Percentiles rank a stretch among this genome's conserved stretches.
phyloP scores from a whole-genome alignment of 371 early-diverging fungal species.

The Lichtheimia corymbifera region DNA sequence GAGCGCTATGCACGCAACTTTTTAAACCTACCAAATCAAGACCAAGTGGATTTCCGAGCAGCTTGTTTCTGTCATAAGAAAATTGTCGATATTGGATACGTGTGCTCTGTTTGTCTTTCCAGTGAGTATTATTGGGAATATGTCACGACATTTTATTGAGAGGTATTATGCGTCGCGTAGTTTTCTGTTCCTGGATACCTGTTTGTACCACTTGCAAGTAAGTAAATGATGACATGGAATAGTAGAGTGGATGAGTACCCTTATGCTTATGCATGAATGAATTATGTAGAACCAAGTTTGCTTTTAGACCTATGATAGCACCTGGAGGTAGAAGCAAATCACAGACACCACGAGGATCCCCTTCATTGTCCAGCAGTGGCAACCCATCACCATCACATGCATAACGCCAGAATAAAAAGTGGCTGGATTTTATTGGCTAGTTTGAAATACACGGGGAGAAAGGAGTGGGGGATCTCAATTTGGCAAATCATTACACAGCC shows the following conservation, averaged over 20 bases:
- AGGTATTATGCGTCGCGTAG: conserved; percentile 24
- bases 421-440: not conserved
- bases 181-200: conserved; percentile 73
- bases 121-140: conserved; percentile 54
- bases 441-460: not conserved
- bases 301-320: conserved; percentile 55
- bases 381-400: conserved; percentile 10
- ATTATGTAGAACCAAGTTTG: conserved; percentile 70
- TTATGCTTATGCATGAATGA: conserved; percentile 1
- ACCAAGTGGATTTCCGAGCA: conserved; percentile 90
- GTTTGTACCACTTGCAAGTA: conserved; percentile 83
- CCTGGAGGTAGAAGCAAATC: not conserved
- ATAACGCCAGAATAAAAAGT: conserved; percentile 1
- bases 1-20: conserved; percentile 74
- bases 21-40: conserved; percentile 74
- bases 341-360: conserved; percentile 4
- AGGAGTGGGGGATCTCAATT: not conserved
- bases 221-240: conserved; percentile 10
- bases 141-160: not conserved
- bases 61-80: conserved; percentile 96
- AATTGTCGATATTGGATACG: conserved; percentile 89
- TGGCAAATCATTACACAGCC: not conserved
- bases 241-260: not conserved
- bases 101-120: conserved; percentile 96
- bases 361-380: not conserved